A percentile compares a stretch with the other conserved stretches of the same genome.
These are phyloP conservation scores for Ploettnerulaceae sp. DNA, from an alignment of 2,329 filamentous ascomycete genomes.

Conservation along the genomic window DNA sequence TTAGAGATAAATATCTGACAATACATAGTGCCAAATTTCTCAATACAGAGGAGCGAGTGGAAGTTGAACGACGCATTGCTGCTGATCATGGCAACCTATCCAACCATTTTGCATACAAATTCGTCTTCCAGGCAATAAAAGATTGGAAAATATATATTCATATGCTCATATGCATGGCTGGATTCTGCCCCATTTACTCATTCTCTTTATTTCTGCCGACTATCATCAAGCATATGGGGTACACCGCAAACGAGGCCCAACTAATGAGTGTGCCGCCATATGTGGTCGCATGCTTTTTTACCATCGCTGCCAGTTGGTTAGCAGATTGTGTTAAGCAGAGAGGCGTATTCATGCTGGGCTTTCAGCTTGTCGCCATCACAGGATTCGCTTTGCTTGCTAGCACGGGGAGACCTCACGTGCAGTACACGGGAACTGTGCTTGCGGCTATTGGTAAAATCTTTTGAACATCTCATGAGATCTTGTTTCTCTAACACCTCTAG, in stretches of 20 bases:
- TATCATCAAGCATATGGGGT: slow-evolving; percentile 46
- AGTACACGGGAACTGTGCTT: slow-evolving; percentile 41
- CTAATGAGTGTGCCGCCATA: slow-evolving; percentile 45
- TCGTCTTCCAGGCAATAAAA: slow-evolving; percentile 38
- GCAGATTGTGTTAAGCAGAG: slow-evolving; percentile 48
- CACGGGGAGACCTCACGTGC: slow-evolving; percentile 6
- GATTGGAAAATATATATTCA: slow-evolving; percentile 42
- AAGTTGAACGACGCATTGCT: slow-evolving; percentile 21
- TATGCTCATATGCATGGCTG: slow-evolving; percentile 20
- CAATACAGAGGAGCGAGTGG: slow-evolving; percentile 34
- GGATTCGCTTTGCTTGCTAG: slow-evolving; percentile 19
- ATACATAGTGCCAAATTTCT: slow-evolving; percentile 37
- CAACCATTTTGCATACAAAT: slow-evolving; percentile 32
- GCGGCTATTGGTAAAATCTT: slow-evolving; percentile 27
- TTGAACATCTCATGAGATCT: neutral
- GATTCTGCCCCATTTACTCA: slow-evolving; percentile 19
- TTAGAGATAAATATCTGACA: neutral
- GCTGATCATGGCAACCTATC: slow-evolving; percentile 16
- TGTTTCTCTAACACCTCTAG: slow-evolving; percentile 19
- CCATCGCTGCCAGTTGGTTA: slow-evolving; percentile 47
- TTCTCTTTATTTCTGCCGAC: slow-evolving; percentile 36
- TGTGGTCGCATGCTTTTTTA: slow-evolving; percentile 59
- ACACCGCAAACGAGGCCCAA: slow-evolving; percentile 44
- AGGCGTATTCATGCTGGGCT: slow-evolving; percentile 48
- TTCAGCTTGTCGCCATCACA: slow-evolving; percentile 39